phyloP scores from a whole-genome alignment of 768 basidiomycete species.

The Pilatotrama ljubarskyi region DNA sequence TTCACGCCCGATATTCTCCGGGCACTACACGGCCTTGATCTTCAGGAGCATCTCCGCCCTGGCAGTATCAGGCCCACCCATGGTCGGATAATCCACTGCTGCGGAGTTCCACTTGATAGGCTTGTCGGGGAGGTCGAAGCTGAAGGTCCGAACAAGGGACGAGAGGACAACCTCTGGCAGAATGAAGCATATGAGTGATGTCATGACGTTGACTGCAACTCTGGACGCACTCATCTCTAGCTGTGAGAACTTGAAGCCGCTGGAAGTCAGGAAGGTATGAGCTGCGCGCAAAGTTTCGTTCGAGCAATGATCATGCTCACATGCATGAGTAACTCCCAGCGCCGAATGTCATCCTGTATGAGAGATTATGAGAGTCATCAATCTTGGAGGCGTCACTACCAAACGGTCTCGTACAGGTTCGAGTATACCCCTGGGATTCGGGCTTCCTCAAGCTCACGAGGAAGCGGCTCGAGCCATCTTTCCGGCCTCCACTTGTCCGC shows the following conservation, averaged over 20 bases:
- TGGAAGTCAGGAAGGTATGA: neutral
- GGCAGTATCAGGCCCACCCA: neutral
- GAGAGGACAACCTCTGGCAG: constrained; percentile 18
- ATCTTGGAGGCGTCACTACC: too few relatives aligned
- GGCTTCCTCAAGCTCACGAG: constrained; percentile 10
- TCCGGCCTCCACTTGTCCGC: constrained; percentile 31
- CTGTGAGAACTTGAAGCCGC: constrained; percentile 23
- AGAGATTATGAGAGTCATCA: too few relatives aligned
- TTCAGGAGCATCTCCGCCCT: constrained; percentile 17
- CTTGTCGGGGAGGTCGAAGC: constrained; percentile 15
- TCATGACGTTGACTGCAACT: too few relatives aligned
- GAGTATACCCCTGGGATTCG: constrained; percentile 20
- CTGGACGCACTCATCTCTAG: constrained; percentile 17
- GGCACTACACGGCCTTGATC: neutral
- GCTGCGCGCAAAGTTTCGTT: neutral
- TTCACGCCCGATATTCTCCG: too few relatives aligned
- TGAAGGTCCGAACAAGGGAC: constrained; percentile 8
- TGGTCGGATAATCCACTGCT: constrained; percentile 10
- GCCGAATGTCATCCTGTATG: constrained; percentile 20
- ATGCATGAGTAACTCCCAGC: constrained; percentile 21
- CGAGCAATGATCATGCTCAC: neutral
- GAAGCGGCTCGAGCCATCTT: constrained; percentile 16
- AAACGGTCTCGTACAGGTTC: constrained; percentile 13
- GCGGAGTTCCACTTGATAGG: constrained; percentile 16
- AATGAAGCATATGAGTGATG: neutral